Evolutionary conservation across 768 basidiomycete genomes (phyloP), one percentile per base, ranked within the genome.

Genomic region (Polyporus arcularius): DNA sequence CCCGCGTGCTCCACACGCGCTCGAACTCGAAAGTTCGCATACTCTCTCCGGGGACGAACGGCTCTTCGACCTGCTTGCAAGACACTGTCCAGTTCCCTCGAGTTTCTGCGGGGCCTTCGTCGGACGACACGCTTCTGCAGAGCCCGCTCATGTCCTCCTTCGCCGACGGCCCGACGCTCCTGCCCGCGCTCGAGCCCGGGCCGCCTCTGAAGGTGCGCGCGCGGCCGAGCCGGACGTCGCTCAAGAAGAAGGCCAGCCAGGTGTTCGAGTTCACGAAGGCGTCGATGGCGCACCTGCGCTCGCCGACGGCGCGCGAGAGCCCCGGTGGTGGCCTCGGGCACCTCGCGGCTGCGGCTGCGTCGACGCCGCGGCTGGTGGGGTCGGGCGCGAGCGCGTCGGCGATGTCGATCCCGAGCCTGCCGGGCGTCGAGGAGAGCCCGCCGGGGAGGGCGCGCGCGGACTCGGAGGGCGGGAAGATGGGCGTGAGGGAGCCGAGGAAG

Each of bases 161-260:
- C 3, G 38, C 41, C 12, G 52, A 35, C 32, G 11, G 35, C 35
- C 11, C 35, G 11, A 35, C 11, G 47, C 57, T 63, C 16, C 57
- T 59, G 2, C 62, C 62, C 15, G 62, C 58, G 32, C 53, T 62
- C 16, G 62, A 59, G 49, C 58, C 62, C 4, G 57, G 49, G 16
- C 41, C 61, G 3, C 50, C 54, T 8, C 5, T 56, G n/a, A 59
- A 38, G 57, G 41, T 63, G 11, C 48, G 55, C 10, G 18, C 53
- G 4, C 15, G n/a, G 14, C 42, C 57, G 16, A 63, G 62, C 53
- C 51, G 57, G 15, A 51, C 53, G 42, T 55, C 57, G 12, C 50
- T 63, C 10, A 47, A 55, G 50, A 59, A 63, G 57, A 63, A 63
- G 54, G 62, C 62, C 30, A 63, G 62, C 31, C 62, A 63, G 53